Base-by-base conservation (phyloP, 495 filamentous ascomycete species). In the Neurospora pannonica region DNA sequence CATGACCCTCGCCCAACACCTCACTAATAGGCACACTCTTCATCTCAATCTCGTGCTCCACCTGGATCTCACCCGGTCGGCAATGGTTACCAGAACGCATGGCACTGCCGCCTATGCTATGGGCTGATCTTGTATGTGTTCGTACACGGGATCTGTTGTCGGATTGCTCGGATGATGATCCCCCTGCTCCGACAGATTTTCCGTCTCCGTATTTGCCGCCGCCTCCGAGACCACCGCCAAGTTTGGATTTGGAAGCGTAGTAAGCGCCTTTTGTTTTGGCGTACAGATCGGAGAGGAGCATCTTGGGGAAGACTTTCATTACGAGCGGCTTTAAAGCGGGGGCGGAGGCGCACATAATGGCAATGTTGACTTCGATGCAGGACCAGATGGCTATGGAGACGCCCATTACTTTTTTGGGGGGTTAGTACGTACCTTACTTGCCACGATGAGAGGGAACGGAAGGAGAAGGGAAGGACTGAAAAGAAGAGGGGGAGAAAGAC, bases 301-400 rank as follows among this genome's bases (percentile, higher is more conserved):
- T 40, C 38, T 39, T 73, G 40, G 83, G 83, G 76, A 83, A 82
- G 62, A 80, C 62, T 42, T 72, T 74, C 19, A 74, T 74, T 71
- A 82, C 74, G 37, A 85, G 73, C 0, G 79, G 77, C 38, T 79
- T 81, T 43, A 87, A 75, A 0, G 87, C 85, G 1, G 85, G 84
- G 13, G 86, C 77, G 71, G 82, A 87, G 10, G 85, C 84, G 75
- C 86, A 87, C n/a, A 87, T 78, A 40, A 88, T 85, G 7, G 79
- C 85, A 17, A 85, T 75, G 38, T 86, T 85, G 74, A 86, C 83
- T 74, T 88, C 86, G 71, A 87, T 81, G 39, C 82, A 81, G 38
- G 84, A 86, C 85, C 85, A 88, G 43, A 81, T 81, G n/a, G 84
- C 77, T 11, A 84, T 79, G 17, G 73, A 62, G 70, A 85, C 72